Percentiles rank a stretch among this genome's conserved stretches.
phyloP scores from a whole-genome alignment of 495 filamentous ascomycete genomes.

The Aspergillus heteromorphus region DNA sequence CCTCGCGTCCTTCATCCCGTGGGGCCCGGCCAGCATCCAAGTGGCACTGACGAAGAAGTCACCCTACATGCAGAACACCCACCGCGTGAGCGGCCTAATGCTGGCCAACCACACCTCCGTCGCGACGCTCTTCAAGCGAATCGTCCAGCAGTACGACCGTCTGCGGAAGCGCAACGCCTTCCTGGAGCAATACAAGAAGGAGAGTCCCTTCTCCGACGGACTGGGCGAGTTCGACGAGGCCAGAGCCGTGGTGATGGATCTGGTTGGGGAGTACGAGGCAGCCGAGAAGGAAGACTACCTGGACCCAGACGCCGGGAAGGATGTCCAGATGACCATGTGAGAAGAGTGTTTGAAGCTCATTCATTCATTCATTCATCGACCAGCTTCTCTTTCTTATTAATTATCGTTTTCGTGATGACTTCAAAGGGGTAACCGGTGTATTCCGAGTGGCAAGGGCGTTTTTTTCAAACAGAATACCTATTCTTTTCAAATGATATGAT shows the following conservation, averaged over 20 bases:
- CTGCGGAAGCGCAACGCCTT: slow-evolving; percentile 96
- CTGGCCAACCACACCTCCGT: slow-evolving; percentile 97
- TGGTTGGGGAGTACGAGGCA: slow-evolving; percentile 92
- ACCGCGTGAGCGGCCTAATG: slow-evolving; percentile 95
- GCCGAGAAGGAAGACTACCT: slow-evolving; percentile 87
- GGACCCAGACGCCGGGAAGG: slow-evolving; percentile 57
- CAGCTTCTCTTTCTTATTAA: slow-evolving; percentile 4
- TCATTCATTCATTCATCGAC: too few relatives aligned
- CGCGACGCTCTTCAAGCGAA: slow-evolving; percentile 92
- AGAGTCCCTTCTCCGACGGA: slow-evolving; percentile 82
- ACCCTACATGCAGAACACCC: slow-evolving; percentile 79
- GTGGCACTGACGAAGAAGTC: slow-evolving; percentile 95
- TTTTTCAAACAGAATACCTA: slow-evolving; percentile 2
- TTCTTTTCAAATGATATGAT: slow-evolving; percentile 9
- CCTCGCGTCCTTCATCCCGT: slow-evolving; percentile 94
- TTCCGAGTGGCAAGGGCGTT: slow-evolving; percentile 17
- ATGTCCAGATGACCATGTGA: slow-evolving; percentile 35
- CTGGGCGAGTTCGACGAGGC: slow-evolving; percentile 96
- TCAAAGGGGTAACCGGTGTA: slow-evolving; percentile 14
- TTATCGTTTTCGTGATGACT: slow-evolving; percentile 11
- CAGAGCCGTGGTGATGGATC: slow-evolving; percentile 76
- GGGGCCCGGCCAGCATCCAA: slow-evolving; percentile 98
- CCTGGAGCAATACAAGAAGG: slow-evolving; percentile 91
- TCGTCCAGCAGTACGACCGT: slow-evolving; percentile 81
- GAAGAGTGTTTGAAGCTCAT: not conserved